phyloP scores from a whole-genome alignment of 345 rosid genomes.

The Gossypium bickii region DNA sequence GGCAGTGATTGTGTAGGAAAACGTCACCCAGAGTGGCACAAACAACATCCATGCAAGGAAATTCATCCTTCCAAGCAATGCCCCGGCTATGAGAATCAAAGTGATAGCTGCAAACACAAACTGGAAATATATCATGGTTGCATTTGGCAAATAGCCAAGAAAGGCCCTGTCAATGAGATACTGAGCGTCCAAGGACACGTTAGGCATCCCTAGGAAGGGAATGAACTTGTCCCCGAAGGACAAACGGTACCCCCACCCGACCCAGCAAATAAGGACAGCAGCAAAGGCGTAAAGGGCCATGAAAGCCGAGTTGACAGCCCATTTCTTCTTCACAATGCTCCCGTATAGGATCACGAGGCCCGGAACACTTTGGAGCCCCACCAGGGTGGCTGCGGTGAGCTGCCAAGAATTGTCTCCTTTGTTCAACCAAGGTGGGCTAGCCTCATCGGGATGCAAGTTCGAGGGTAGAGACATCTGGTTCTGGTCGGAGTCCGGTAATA shows the following conservation, averaged over 20 bases:
- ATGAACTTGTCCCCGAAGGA: conserved; percentile 38
- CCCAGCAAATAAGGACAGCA: conserved; percentile 57
- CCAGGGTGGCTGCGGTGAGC: conserved; percentile 56
- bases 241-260: conserved; percentile 56
- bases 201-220: conserved; percentile 39
- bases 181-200: conserved; percentile 35
- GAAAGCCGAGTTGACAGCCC: conserved; percentile 74
- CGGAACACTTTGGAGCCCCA: conserved; percentile 61
- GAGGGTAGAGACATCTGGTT: conserved; percentile 24
- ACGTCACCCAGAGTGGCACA: conserved; percentile 67
- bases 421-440: conserved; percentile 49
- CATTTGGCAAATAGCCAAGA: conserved; percentile 34
- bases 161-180: conserved; percentile 28
- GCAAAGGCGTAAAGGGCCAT: conserved; percentile 71
- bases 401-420: conserved; percentile 73
- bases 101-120: conserved; percentile 61
- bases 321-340: conserved; percentile 65
- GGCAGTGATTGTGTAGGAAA: conserved; percentile 54
- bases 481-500: background rate
- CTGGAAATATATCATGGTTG: conserved; percentile 62
- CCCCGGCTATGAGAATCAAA: conserved; percentile 49
- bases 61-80: conserved; percentile 66
- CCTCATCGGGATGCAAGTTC: conserved; percentile 30
- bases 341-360: conserved; percentile 63
- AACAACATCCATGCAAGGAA: conserved; percentile 67